Base-by-base conservation (phyloP, 768 basidiomycete genomes). In the Polyporus arcularius region DNA sequence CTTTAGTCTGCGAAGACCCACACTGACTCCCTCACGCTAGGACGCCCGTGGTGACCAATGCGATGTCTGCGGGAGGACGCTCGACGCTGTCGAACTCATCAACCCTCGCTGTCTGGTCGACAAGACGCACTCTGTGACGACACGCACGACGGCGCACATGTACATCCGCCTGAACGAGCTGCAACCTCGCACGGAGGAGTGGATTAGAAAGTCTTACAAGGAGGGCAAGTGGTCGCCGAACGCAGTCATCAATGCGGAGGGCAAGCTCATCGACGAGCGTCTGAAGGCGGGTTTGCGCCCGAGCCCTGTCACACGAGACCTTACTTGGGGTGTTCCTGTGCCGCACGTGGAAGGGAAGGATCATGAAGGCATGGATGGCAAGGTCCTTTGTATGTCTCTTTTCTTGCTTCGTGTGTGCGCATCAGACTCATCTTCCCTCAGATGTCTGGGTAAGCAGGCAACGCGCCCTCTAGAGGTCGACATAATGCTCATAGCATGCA, bases 31-130 rank as follows among this genome's bases (percentile, higher is more conserved):
- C 8, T 28, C 43, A 32, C 4, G 18, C 30, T 57, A 94, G 90
- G 97, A 98, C 68, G 97, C 96, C 38, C 90, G 97, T 39, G 97
- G 97, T 8, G 97, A 99, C 73, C 97, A 99, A 78, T 99, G 97
- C 74, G 97, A 99, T 74, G 80, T 86, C 55, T 99, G 97, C 73
- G 87, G 89, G 47, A 84, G 92, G 56, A 98, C 97, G 2, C 84
- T 97, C 46, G 94, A 98, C 64, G 94, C 97, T 2, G 84, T 96
- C 61, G 94, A 97, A 67, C 83, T 99, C 56, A 82, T 98, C 74
- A 89, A 94, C 66, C 97, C 97, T n/a, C 87, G 95, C 45, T 99
- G 97, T 72, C 85, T 95, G 56, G 82, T 97, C 57, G 81, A 94
- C 75, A 89, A 86, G 71, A 79, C 85, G 0, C 96, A 96, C 71